These are phyloP conservation scores for Cinchona pubescens DNA, from an alignment of 257 asterid genomes.

Conservation along the genomic window DNA sequence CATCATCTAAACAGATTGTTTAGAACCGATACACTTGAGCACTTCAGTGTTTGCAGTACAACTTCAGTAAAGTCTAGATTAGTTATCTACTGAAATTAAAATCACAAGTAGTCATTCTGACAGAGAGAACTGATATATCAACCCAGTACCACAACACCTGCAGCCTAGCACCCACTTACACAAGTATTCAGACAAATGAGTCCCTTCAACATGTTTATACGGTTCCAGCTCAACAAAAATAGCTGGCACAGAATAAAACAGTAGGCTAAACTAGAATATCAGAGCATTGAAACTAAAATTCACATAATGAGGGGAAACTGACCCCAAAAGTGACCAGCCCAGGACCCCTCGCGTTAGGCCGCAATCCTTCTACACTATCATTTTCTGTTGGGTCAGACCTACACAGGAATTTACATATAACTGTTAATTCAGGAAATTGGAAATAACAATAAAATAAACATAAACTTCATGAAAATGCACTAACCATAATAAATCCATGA, in stretches of 20 bases:
- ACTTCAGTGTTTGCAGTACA: background rate
- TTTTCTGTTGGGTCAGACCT: constrained; percentile 99
- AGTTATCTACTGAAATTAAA: background rate
- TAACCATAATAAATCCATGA: constrained; percentile 95
- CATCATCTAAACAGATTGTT: background rate
- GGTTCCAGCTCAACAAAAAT: constrained; percentile 6
- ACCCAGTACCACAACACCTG: background rate
- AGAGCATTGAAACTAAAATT: constrained; percentile 4
- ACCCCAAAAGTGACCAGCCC: constrained; percentile 99
- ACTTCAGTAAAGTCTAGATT: background rate
- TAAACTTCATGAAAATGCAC: constrained; percentile 26
- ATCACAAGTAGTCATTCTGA: background rate
- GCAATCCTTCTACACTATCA: constrained; percentile 97
- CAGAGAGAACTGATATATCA: background rate
- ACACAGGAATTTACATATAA: constrained; percentile 25
- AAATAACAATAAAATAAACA: constrained; percentile 12
- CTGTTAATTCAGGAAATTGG: constrained; percentile 4
- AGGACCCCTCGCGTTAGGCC: constrained; percentile 99
- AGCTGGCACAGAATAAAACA: background rate
- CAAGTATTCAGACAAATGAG: background rate
- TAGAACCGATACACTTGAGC: background rate
- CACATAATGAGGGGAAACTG: constrained; percentile 28
- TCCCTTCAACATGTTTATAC: background rate
- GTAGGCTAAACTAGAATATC: background rate
- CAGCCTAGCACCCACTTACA: background rate